Evolutionary conservation across 1,139 yeast genomes (phyloP), one percentile per base, ranked within the genome.

Genomic region (Geotrichum klebahnii): DNA sequence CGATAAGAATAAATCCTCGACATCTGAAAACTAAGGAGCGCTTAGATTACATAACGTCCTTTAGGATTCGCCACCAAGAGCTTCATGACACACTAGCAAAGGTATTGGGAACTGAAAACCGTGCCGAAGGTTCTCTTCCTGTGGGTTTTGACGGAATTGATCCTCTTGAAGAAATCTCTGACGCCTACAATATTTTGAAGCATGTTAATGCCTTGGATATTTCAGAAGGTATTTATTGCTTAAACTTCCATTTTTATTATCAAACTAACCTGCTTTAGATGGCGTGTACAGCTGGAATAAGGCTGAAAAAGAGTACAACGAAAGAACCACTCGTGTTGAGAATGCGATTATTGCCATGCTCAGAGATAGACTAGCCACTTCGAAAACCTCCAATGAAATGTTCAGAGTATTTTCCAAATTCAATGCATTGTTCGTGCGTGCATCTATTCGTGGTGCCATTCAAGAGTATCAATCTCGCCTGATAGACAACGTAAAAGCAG

Each of bases 51-150:
- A 61, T 84, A 1, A 63, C 62, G 6, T 59, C 65, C 0, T 77
- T 87, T 55, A 71, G 90, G 56, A 55, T 61, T 0, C 72, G 75
- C 9, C 92, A 87, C 59, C 73, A 78, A 40, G 77, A 78, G 48
- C 67, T 84, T 22, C 61, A 66, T 4, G 57, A 59, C 1, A 68
- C 75, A 28, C 57, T 77, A 39, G 51, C 55, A n/a, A 67, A 70
- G 16, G 69, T 78, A 2, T 46, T 63, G 28, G 59, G 57, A 61
- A 50, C 53, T 24, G 54, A 46, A 23, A 44, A 57, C 33, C 63
- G 70, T 33, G 57, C 64, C 16, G 59, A 59, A 23, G 59, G 59
- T 9, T 46, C 50, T 10, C 36, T 55, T 14, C 55, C 59, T 10
- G 43, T 47, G 6, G 61, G 57, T 19, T 58, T 60, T 32, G 59